Conservation (phyloP, 257 asterid genomes). For the Apocynum venetum region DNA sequence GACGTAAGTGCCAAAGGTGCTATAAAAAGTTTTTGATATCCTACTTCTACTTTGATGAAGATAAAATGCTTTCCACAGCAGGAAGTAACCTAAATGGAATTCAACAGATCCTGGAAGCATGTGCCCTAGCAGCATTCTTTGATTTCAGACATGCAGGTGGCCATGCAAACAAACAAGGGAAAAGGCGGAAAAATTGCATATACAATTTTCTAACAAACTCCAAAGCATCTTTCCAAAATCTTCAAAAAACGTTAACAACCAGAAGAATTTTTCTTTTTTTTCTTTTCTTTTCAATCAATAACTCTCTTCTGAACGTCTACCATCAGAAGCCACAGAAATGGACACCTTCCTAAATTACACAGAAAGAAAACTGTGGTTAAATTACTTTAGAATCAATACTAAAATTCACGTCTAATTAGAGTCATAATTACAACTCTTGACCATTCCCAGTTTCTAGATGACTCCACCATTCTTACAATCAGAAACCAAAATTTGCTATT, state of each 20-base stretch:
- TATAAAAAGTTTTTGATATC: background rate
- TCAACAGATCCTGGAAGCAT: background rate
- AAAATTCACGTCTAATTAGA: background rate
- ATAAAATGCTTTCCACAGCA: background rate
- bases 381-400: background rate
- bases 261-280: background rate
- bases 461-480: background rate
- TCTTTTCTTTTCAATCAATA: background rate
- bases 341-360: background rate
- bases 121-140: background rate
- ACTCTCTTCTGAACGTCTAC: background rate
- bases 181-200: background rate
- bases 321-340: background rate
- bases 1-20: background rate
- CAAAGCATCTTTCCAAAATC: background rate
- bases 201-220: background rate
- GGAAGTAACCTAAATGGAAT: background rate
- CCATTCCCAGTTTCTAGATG: background rate
- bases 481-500: background rate
- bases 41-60: background rate
- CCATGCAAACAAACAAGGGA: background rate
- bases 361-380: background rate
- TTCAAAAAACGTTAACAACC: background rate
- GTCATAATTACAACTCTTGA: background rate
- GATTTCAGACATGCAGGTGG: background rate